Evolutionary conservation across 768 basidiomycete species (phyloP).

Genomic region (Pilatotrama ljubarskyi): DNA sequence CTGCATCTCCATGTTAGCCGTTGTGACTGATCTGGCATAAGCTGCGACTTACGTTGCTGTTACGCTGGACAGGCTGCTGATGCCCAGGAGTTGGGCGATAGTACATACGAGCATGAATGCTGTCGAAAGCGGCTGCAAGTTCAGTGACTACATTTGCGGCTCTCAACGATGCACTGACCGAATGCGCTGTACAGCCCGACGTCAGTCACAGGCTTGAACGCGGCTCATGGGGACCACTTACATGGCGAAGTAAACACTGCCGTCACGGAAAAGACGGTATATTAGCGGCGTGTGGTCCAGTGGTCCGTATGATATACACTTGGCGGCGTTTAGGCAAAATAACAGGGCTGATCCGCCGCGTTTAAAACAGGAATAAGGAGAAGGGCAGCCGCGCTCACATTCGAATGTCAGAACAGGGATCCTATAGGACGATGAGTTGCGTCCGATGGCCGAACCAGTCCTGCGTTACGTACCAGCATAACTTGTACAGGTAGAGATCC

Average conservation of each 20-base stretch:
- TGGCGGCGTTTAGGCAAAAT: conserved; percentile 17
- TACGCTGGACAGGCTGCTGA: neutral
- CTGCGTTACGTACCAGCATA: conserved; percentile 6
- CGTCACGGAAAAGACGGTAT: conserved; percentile 18
- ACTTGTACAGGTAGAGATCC: neutral
- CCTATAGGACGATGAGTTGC: neutral
- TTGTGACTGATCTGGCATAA: neutral
- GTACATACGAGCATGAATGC: conserved; percentile 15
- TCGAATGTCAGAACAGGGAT: conserved; percentile 16
- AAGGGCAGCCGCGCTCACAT: neutral
- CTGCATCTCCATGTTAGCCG: neutral
- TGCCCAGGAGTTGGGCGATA: neutral
- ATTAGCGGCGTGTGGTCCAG: conserved; percentile 17
- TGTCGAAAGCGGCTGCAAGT: neutral
- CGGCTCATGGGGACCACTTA: neutral
- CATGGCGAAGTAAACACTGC: conserved; percentile 19
- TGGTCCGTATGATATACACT: conserved; percentile 20
- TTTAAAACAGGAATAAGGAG: neutral
- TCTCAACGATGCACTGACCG: neutral
- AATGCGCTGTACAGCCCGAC: neutral
- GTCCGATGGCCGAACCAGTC: neutral
- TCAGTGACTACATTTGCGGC: neutral
- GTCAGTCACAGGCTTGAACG: neutral
- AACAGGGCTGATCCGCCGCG: conserved; percentile 12
- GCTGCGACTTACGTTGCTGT: conserved; percentile 10